Evolutionary conservation across 208 protist species (phyloP).

Genomic region (Lotmaria passim): DNA sequence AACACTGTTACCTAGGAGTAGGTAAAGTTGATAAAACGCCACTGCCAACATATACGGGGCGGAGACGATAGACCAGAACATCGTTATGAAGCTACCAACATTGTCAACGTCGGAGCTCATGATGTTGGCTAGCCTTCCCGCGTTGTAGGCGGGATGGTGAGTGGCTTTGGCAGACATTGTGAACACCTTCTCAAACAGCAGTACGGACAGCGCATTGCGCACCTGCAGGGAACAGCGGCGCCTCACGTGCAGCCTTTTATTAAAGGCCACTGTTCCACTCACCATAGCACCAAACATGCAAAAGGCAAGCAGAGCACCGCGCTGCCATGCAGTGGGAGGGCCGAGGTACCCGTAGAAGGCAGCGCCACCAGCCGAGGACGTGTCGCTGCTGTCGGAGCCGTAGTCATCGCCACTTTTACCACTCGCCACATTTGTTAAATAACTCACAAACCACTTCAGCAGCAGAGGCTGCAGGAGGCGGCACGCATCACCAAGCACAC

Average conservation of each 20-base stretch:
- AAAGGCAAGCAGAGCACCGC: constrained; percentile 1
- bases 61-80: constrained; percentile 63
- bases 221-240: constrained; percentile 37
- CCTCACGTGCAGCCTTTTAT: constrained; percentile 44
- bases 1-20: constrained; percentile 56
- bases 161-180: constrained; percentile 51
- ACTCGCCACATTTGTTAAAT: constrained; percentile 1
- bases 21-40: constrained; percentile 50
- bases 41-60: constrained; percentile 66
- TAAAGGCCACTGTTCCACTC: not conserved
- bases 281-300: constrained; percentile 9
- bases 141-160: constrained; percentile 44
- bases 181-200: constrained; percentile 87
- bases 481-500: not conserved
- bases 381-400: not conserved
- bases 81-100: constrained; percentile 45
- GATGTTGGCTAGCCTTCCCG: constrained; percentile 35
- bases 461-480: constrained; percentile 8
- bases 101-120: constrained; percentile 74
- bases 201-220: constrained; percentile 63
- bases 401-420: not conserved
- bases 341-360: not conserved
- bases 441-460: constrained; percentile 19
- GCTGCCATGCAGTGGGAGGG: not conserved
- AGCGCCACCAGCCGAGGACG: not conserved